A percentile compares a stretch with the other conserved stretches of the same genome.
These are phyloP conservation scores for Stylosanthes scabra DNA, from an alignment of 331 rosid species.

Conservation along the genomic window DNA sequence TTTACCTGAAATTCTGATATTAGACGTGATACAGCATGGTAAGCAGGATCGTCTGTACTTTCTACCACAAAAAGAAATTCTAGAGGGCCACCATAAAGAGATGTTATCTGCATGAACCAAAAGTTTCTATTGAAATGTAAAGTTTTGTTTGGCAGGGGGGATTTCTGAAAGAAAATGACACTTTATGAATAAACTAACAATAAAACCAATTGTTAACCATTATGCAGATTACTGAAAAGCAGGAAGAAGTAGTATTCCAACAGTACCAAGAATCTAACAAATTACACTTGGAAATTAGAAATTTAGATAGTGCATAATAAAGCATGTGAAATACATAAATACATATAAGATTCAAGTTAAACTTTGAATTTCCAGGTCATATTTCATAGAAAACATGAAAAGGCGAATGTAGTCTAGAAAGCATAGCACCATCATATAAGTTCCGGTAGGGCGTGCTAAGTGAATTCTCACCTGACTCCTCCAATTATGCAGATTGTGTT, in stretches of 20 bases:
- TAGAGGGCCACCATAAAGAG: constrained; percentile 96
- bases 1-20: constrained; percentile 77
- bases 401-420: neutral
- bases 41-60: constrained; percentile 96
- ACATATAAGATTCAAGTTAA: neutral
- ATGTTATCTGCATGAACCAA: constrained; percentile 68
- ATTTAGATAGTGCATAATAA: constrained; percentile 19
- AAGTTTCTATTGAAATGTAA: constrained; percentile 21
- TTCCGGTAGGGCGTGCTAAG: neutral
- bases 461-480: constrained; percentile 80
- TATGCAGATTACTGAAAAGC: constrained; percentile 1
- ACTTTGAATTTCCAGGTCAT: constrained; percentile 10
- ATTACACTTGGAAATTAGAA: constrained; percentile 17
- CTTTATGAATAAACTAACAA: neutral
- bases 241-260: constrained; percentile 26
- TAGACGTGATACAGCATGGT: constrained; percentile 69
- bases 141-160: neutral
- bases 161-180: too few species aligned
- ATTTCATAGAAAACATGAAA: constrained; percentile 11
- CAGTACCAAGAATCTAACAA: constrained; percentile 18
- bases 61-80: constrained; percentile 90
- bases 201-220: constrained; percentile 13
- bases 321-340: constrained; percentile 18
- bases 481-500: constrained; percentile 95
- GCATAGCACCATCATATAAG: constrained; percentile 10